Percentiles rank a stretch among this genome's conserved stretches.
Evolutionary conservation across 176 grass and related monocot genomes (phyloP).

Genomic region (Cocos nucifera): DNA sequence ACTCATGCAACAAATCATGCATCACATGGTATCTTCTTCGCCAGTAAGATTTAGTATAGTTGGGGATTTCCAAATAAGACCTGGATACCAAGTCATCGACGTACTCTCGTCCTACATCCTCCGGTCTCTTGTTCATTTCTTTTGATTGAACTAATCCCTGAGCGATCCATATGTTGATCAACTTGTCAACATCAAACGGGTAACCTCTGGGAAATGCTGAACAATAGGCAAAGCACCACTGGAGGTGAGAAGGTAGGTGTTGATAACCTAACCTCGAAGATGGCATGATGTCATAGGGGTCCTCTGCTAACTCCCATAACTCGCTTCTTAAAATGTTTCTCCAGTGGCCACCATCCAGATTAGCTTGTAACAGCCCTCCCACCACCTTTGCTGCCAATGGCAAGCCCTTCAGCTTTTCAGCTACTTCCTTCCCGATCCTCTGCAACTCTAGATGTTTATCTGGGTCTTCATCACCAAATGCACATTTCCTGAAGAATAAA

Average conservation of each 20-base stretch:
- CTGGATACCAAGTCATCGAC: conserved; percentile 26
- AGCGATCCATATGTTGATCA: conserved; percentile 33
- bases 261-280: conserved; percentile 39
- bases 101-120: conserved; percentile 16
- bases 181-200: conserved; percentile 26
- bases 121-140: not conserved
- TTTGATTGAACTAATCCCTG: conserved; percentile 22
- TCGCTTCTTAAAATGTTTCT: conserved; percentile 18
- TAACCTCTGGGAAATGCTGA: conserved; percentile 46
- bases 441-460: not conserved
- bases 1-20: conserved; percentile 49
- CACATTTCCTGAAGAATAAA: conserved; percentile 30
- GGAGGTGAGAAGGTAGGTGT: conserved; percentile 18
- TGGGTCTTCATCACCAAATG: conserved; percentile 23
- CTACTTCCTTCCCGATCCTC: conserved; percentile 30
- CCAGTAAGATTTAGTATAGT: too few species aligned
- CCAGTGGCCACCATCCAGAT: conserved; percentile 13
- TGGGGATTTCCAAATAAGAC: conserved; percentile 24
- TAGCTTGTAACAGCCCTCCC: conserved; percentile 25
- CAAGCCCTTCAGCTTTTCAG: conserved; percentile 26
- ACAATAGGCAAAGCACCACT: conserved; percentile 33
- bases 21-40: conserved; percentile 4
- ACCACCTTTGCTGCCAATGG: conserved; percentile 52
- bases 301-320: conserved; percentile 17
- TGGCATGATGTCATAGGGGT: conserved; percentile 16